Evolutionary conservation across 495 filamentous ascomycete genomes (phyloP).

Genomic region (Jackrogersella minutella): DNA sequence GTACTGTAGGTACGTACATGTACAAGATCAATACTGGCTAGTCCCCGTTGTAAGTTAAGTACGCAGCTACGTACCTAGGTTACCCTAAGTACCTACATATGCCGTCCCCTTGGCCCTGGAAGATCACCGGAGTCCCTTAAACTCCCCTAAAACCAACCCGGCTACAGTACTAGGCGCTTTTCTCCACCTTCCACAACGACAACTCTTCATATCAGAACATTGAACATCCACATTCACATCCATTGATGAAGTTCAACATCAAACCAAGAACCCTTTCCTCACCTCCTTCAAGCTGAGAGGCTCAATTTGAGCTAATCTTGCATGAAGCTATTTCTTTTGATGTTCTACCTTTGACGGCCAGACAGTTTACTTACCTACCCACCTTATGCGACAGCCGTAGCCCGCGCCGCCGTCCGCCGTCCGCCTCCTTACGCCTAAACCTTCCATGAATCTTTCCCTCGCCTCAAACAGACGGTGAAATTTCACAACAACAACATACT

Average conservation of each 20-base stretch:
- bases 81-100: no score
- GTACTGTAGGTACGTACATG: background rate
- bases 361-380: background rate
- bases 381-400: constrained; percentile 31
- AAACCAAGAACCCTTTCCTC: constrained; percentile 12
- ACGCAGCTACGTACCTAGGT: constrained; percentile 9
- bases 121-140: constrained; percentile 40
- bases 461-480: constrained; percentile 34
- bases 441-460: constrained; percentile 18
- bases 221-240: no score
- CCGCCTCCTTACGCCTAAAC: constrained; percentile 24
- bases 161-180: constrained; percentile 10
- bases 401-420: constrained; percentile 10
- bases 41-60: background rate
- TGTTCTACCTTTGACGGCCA: constrained; percentile 11
- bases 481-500: constrained; percentile 17
- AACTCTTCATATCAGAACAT: constrained; percentile 32
- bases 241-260: constrained; percentile 17
- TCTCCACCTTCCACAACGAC: constrained; percentile 45
- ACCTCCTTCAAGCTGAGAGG: constrained; percentile 26
- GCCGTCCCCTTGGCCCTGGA: constrained; percentile 33
- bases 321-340: constrained; percentile 19
- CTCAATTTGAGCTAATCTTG: constrained; percentile 35
- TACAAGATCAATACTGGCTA: background rate
- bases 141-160: constrained; percentile 15